Evolutionary conservation across 2,329 filamentous ascomycete species (phyloP).

Genomic region (Sphaerostilbella broomeana): DNA sequence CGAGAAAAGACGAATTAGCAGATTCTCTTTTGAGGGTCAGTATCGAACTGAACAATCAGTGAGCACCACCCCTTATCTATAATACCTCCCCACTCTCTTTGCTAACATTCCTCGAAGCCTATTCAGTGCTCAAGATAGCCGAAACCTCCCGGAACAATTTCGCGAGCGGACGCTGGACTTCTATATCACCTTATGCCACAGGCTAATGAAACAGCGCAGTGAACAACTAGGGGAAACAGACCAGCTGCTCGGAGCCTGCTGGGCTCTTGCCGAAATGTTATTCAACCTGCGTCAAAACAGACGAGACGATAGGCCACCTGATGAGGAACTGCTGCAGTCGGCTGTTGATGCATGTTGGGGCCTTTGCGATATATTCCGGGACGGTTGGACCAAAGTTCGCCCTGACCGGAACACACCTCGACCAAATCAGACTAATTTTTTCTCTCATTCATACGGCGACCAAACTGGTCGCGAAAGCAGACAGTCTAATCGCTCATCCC

Average conservation of each 20-base stretch:
- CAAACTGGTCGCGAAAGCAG: slow-evolving; percentile 42
- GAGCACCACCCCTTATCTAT: slow-evolving; percentile 26
- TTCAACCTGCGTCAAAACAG: slow-evolving; percentile 82
- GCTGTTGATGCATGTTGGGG: slow-evolving; percentile 94
- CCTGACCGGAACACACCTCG: slow-evolving; percentile 81
- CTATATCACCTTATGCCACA: slow-evolving; percentile 87
- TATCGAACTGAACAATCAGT: slow-evolving; percentile 93
- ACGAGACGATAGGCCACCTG: slow-evolving; percentile 62
- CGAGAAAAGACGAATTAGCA: slow-evolving; percentile 67
- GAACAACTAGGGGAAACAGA: slow-evolving; percentile 77
- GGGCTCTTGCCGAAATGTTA: slow-evolving; percentile 86
- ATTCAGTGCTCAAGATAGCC: slow-evolving; percentile 80
- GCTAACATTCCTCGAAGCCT: slow-evolving; percentile 43
- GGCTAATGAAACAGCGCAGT: slow-evolving; percentile 89
- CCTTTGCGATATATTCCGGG: slow-evolving; percentile 84
- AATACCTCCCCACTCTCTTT: not conserved
- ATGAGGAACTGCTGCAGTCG: slow-evolving; percentile 79
- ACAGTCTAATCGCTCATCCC: slow-evolving; percentile 44
- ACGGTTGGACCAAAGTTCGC: slow-evolving; percentile 83
- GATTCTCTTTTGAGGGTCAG: slow-evolving; percentile 88
- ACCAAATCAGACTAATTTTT: slow-evolving; percentile 71
- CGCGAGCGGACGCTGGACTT: slow-evolving; percentile 87
- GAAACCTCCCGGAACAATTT: slow-evolving; percentile 76
- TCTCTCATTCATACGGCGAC: slow-evolving; percentile 44
- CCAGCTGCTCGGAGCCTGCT: slow-evolving; percentile 76